These are phyloP conservation scores for Castanopsis chinensis DNA, from an alignment of 306 rosid species.

Conservation along the genomic window DNA sequence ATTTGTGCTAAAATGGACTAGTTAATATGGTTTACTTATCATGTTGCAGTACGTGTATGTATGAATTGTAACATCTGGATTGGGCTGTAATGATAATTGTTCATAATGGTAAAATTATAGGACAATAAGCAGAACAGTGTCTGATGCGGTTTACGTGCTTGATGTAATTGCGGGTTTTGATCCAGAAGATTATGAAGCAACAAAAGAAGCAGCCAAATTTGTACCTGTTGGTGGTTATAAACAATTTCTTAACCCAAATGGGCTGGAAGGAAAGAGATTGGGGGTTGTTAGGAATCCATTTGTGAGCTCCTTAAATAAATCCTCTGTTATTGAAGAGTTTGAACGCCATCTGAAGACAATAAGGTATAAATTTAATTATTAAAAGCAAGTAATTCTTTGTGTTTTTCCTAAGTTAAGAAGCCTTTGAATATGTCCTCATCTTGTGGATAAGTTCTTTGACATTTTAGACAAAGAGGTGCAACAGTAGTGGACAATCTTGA, in stretches of 20 bases:
- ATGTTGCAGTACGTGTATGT: no score
- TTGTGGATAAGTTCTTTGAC: not conserved
- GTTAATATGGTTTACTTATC: no score
- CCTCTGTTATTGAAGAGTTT: conserved; percentile 34
- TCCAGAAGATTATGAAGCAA: conserved; percentile 52
- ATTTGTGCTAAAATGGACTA: no score
- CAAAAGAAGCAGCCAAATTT: conserved; percentile 39
- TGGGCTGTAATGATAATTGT: not conserved
- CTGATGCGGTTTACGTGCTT: conserved; percentile 73
- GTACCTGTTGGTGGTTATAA: conserved; percentile 55
- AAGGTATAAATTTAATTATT: conserved; percentile 28
- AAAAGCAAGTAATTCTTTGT: not conserved
- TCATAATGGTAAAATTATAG: conserved; percentile 20
- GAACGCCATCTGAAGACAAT: conserved; percentile 39
- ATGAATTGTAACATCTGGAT: not conserved
- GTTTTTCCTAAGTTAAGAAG: not conserved
- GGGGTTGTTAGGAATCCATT: conserved; percentile 61
- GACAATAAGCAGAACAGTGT: conserved; percentile 69
- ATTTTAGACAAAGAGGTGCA: conserved; percentile 61
- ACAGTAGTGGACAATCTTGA: conserved; percentile 55
- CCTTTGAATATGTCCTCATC: not conserved
- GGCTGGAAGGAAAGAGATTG: conserved; percentile 63
- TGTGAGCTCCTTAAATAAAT: conserved; percentile 24
- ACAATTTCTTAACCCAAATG: conserved; percentile 52
- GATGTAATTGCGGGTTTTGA: conserved; percentile 69